A percentile compares a stretch with the other conserved stretches of the same genome.
These are phyloP conservation scores for Lachnum nothofagi DNA, from an alignment of 2,329 filamentous ascomycete genomes.

Conservation along the genomic window DNA sequence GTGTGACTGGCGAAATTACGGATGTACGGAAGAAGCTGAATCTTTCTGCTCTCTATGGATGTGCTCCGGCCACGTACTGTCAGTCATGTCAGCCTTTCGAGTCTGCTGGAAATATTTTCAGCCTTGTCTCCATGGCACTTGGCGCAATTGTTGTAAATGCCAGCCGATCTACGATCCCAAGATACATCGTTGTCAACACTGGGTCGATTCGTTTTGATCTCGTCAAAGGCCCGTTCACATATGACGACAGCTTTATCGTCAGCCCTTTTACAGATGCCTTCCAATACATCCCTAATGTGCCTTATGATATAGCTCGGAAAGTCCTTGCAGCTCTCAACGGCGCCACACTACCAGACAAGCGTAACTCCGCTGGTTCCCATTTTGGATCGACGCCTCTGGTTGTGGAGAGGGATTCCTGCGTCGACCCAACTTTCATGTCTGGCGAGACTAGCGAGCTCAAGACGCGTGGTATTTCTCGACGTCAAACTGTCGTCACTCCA, in stretches of 20 bases:
- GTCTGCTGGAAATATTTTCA: slow-evolving; percentile 67
- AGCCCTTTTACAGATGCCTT: slow-evolving; percentile 82
- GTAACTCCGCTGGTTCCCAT: slow-evolving; percentile 2
- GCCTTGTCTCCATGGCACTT: slow-evolving; percentile 55
- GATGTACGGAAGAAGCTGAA: slow-evolving; percentile 62
- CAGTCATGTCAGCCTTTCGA: slow-evolving; percentile 74
- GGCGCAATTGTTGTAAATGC: slow-evolving; percentile 60
- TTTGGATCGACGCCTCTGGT: slow-evolving; percentile 22
- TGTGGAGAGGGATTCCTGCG: slow-evolving; percentile 32
- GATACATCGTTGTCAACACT: slow-evolving; percentile 76
- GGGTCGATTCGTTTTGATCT: slow-evolving; percentile 91
- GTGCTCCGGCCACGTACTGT: slow-evolving; percentile 73
- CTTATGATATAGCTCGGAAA: slow-evolving; percentile 66
- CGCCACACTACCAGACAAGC: slow-evolving; percentile 34
- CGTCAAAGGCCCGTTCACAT: slow-evolving; percentile 83
- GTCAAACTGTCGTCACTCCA: slow-evolving; percentile 38
- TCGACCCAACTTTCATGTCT: slow-evolving; percentile 22
- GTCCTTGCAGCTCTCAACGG: slow-evolving; percentile 56
- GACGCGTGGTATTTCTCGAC: slow-evolving; percentile 24
- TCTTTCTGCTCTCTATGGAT: slow-evolving; percentile 70
- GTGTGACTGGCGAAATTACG: slow-evolving; percentile 65
- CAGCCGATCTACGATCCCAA: slow-evolving; percentile 54
- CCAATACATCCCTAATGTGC: slow-evolving; percentile 70
- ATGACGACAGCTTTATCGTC: slow-evolving; percentile 76
- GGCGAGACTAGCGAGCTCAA: slow-evolving; percentile 13